Evolutionary conservation across 2,329 filamentous ascomycete genomes (phyloP).

Genomic region (Cytospora piceae): DNA sequence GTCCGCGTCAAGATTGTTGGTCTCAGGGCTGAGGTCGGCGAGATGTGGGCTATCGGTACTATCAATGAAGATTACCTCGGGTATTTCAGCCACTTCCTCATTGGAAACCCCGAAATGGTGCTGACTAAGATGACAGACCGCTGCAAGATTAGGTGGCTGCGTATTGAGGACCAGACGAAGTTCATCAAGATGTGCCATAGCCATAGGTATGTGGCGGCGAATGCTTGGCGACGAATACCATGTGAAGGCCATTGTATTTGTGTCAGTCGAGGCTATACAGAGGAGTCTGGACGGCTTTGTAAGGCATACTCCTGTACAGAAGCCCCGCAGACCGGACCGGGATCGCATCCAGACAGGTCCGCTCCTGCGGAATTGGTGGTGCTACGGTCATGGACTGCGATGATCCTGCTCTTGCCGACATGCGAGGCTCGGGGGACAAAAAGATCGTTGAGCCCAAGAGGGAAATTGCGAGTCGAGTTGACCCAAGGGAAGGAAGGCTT

Average conservation of each 20-base stretch:
- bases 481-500: conserved; percentile 6
- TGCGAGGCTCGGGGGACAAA: not conserved
- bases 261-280: not conserved
- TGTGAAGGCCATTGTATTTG: not conserved
- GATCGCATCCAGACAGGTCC: not conserved
- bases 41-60: conserved; percentile 96
- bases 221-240: not conserved
- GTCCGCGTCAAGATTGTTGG: conserved; percentile 94
- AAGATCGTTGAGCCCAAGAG: not conserved
- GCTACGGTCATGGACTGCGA: not conserved
- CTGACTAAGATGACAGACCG: conserved; percentile 23
- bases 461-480: not conserved
- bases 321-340: not conserved
- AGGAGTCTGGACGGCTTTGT: conserved; percentile 1
- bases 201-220: not conserved
- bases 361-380: not conserved
- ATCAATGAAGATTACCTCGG: conserved; percentile 85
- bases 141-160: conserved; percentile 23
- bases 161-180: not conserved
- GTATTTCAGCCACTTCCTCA: conserved; percentile 43
- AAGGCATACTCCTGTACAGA: no score
- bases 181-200: not conserved
- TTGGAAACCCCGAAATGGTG: not conserved
- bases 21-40: conserved; percentile 87
- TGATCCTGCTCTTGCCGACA: not conserved